These are phyloP conservation scores for Waltergamsia citrina DNA, from an alignment of 2,329 filamentous ascomycete species.

Conservation along the genomic window DNA sequence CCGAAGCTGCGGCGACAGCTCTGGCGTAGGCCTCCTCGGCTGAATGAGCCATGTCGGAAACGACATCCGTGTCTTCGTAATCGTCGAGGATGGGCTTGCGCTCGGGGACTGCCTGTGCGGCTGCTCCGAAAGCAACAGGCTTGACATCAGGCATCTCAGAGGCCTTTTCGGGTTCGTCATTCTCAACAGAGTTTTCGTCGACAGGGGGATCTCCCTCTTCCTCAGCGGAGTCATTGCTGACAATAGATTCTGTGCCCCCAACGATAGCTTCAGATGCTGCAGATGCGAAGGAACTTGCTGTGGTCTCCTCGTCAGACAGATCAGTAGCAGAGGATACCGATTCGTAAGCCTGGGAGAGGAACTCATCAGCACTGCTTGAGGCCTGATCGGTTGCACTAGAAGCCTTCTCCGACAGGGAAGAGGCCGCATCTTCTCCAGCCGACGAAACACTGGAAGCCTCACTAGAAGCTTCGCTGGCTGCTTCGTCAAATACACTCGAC, in stretches of 20 bases:
- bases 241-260: constrained; percentile 11
- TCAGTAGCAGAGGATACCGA: constrained; percentile 10
- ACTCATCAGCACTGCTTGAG: constrained; percentile 7
- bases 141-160: constrained; percentile 26
- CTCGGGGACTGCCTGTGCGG: constrained; percentile 38
- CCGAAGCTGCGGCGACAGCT: constrained; percentile 56
- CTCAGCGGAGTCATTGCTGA: constrained; percentile 12
- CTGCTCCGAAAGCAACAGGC: constrained; percentile 38
- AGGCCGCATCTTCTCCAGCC: too few species aligned
- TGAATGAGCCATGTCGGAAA: constrained; percentile 28
- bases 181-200: constrained; percentile 12
- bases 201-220: constrained; percentile 16
- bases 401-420: constrained; percentile 9
- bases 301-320: constrained; percentile 6
- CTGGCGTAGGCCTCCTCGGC: constrained; percentile 52
- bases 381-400: constrained; percentile 9
- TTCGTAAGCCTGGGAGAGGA: constrained; percentile 11
- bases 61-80: constrained; percentile 24
- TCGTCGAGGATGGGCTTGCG: constrained; percentile 41
- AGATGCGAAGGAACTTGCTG: constrained; percentile 11
- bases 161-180: constrained; percentile 12
- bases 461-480: constrained; percentile 7
- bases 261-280: constrained; percentile 15
- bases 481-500: constrained; percentile 8
- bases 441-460: constrained; percentile 6